These are phyloP conservation scores for Exophiala spinifera DNA, from an alignment of 2,329 filamentous ascomycete genomes.

Conservation along the genomic window DNA sequence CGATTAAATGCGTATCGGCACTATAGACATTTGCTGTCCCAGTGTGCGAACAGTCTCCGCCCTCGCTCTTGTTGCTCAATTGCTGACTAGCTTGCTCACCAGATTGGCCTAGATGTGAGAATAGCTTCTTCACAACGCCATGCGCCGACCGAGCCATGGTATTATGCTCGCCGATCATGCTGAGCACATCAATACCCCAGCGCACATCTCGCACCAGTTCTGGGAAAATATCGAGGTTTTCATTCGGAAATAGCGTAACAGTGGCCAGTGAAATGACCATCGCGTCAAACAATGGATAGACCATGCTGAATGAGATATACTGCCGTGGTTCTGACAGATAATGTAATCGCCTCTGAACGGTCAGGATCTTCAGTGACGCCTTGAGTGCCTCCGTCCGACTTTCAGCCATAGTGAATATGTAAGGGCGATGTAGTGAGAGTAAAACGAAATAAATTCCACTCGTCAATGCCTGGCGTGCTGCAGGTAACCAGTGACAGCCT, in stretches of 20 bases:
- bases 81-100: background rate
- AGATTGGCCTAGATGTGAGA: constrained; percentile 2
- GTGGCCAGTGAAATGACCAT: constrained; percentile 23
- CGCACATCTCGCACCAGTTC: background rate
- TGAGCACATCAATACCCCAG: constrained; percentile 1
- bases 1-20: too few relatives aligned
- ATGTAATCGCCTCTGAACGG: constrained; percentile 24
- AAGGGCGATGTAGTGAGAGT: too few relatives aligned
- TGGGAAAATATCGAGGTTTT: background rate
- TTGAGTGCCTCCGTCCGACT: constrained; percentile 5
- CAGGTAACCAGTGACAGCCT: too few relatives aligned
- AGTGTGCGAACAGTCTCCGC: too few relatives aligned
- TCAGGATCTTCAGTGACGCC: constrained; percentile 21
- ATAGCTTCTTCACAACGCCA: constrained; percentile 20
- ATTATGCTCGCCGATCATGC: constrained; percentile 11
- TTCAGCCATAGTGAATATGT: too few relatives aligned
- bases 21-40: too few relatives aligned
- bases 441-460: too few relatives aligned
- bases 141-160: constrained; percentile 24
- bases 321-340: constrained; percentile 16
- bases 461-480: too few relatives aligned
- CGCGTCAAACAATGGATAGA: constrained; percentile 28
- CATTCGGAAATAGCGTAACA: constrained; percentile 14
- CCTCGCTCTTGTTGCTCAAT: background rate
- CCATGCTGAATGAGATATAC: constrained; percentile 24